A percentile compares a stretch with the other conserved stretches of the same genome.
phyloP scores from a whole-genome alignment of 2,329 filamentous ascomycete genomes.

The Fusarium brevicatenulatum region DNA sequence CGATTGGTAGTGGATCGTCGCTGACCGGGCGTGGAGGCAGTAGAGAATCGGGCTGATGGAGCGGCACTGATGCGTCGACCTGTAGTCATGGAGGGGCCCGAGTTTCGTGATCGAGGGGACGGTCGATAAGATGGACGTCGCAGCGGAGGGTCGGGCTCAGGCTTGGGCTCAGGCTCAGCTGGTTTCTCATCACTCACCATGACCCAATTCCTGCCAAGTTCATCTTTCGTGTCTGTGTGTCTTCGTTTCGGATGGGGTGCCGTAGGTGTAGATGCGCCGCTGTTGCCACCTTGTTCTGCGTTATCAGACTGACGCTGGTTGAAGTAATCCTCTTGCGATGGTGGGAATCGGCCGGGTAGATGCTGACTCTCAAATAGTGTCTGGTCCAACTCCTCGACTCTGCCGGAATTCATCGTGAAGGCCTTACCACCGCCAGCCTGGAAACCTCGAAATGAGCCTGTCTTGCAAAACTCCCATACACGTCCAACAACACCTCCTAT shows the following conservation, averaged over 20 bases:
- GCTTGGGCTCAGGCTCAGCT: constrained; percentile 29
- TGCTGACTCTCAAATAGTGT: constrained; percentile 36
- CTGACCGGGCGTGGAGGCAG: constrained; percentile 42
- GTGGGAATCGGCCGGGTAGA: constrained; percentile 47
- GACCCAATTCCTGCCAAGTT: constrained; percentile 76
- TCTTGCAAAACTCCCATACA: constrained; percentile 85
- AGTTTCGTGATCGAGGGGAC: constrained; percentile 48
- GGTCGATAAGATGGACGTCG: constrained; percentile 40
- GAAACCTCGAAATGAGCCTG: constrained; percentile 81
- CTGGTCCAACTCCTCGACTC: constrained; percentile 38
- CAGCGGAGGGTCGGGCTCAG: constrained; percentile 40
- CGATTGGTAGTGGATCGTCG: constrained; percentile 38
- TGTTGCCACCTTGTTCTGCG: constrained; percentile 46
- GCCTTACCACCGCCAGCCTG: constrained; percentile 83
- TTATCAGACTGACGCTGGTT: constrained; percentile 8
- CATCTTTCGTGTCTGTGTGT: constrained; percentile 63
- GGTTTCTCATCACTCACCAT: constrained; percentile 63
- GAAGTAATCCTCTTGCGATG: constrained; percentile 43
- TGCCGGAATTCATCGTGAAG: constrained; percentile 63
- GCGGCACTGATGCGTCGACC: constrained; percentile 58
- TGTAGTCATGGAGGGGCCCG: constrained; percentile 46
- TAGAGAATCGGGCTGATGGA: constrained; percentile 46
- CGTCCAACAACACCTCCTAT: constrained; percentile 77
- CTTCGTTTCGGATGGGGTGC: constrained; percentile 62
- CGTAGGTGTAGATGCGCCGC: constrained; percentile 55